Evolutionary conservation across 1,139 yeast species (phyloP).

Genomic region (Taphrina betulina): DNA sequence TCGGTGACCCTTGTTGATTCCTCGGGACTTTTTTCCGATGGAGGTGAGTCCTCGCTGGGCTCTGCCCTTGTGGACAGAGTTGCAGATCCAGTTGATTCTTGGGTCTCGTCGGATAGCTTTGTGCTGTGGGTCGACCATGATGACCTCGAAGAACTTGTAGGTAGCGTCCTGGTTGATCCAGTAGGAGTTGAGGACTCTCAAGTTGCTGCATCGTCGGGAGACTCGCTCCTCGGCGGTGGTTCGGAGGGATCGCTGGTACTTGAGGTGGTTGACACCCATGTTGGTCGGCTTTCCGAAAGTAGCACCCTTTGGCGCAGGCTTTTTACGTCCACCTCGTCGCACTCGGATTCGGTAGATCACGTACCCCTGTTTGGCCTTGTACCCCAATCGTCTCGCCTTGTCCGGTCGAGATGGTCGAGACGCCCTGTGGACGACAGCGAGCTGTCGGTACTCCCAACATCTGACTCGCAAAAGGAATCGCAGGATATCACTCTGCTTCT

Average conservation of each 20-base stretch:
- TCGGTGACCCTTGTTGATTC: slow-evolving; percentile 99
- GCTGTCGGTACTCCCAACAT: slow-evolving; percentile 99
- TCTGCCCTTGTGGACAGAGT: slow-evolving; percentile 99
- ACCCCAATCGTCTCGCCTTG: slow-evolving; percentile 99
- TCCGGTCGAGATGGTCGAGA: slow-evolving; percentile 99
- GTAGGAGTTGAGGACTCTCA: slow-evolving; percentile 99
- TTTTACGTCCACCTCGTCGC: slow-evolving; percentile 99
- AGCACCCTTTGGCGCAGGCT: slow-evolving; percentile 99
- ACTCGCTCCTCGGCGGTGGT: slow-evolving; percentile 99
- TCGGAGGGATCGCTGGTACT: slow-evolving; percentile 98
- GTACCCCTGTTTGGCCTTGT: slow-evolving; percentile 99
- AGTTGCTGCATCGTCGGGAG: slow-evolving; percentile 97
- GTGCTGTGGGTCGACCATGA: slow-evolving; percentile 95
- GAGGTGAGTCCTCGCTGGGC: slow-evolving; percentile 99
- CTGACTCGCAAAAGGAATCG: slow-evolving; percentile 77
- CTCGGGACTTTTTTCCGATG: slow-evolving; percentile 50
- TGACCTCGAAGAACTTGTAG: slow-evolving; percentile 98
- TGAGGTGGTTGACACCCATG: slow-evolving; percentile 99
- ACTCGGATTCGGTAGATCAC: slow-evolving; percentile 98
- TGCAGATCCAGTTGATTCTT: slow-evolving; percentile 98
- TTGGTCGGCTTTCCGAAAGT: slow-evolving; percentile 99
- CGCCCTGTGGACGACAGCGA: slow-evolving; percentile 98
- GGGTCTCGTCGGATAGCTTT: slow-evolving; percentile 99
- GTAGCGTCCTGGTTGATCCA: slow-evolving; percentile 99
- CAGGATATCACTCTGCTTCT: slow-evolving; percentile 99